Percentiles rank a stretch among this genome's conserved stretches.
Conservation (phyloP, 805 yeast species). For the Kodamaea kakaduensis region DNA sequence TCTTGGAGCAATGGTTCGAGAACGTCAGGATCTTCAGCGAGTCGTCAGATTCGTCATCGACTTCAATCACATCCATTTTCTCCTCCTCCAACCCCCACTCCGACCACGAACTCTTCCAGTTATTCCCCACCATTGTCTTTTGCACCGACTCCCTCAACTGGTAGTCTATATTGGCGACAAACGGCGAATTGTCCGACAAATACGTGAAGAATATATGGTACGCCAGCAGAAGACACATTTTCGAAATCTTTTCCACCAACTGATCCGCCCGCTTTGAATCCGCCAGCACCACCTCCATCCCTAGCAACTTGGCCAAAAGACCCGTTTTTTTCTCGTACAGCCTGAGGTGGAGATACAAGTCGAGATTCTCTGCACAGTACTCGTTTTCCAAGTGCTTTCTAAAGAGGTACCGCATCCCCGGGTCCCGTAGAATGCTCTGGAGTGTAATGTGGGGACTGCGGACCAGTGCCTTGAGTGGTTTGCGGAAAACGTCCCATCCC, state of each 20-base stretch:
- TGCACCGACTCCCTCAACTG: slow-evolving; percentile 42
- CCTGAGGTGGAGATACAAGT: slow-evolving; percentile 59
- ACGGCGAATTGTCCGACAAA: slow-evolving; percentile 63
- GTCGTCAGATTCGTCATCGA: no score
- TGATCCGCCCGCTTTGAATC: neutral
- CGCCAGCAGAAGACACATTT: slow-evolving; percentile 56
- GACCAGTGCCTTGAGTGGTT: neutral
- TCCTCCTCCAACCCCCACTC: no score
- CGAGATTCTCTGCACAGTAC: slow-evolving; percentile 72
- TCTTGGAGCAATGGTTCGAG: no score
- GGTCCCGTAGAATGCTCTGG: slow-evolving; percentile 56
- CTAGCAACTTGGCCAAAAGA: slow-evolving; percentile 36
- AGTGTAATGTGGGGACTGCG: slow-evolving; percentile 13
- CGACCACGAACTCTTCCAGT: neutral
- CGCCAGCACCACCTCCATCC: slow-evolving; percentile 26
- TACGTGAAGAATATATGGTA: slow-evolving; percentile 64
- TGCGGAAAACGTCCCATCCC: slow-evolving; percentile 24
- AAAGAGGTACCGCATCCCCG: slow-evolving; percentile 70
- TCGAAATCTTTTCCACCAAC: slow-evolving; percentile 30
- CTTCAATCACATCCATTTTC: no score
- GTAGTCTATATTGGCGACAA: slow-evolving; percentile 66
- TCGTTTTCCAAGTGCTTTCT: slow-evolving; percentile 60
- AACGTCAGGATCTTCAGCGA: no score
- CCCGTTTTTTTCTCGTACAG: slow-evolving; percentile 47
- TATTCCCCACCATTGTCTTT: slow-evolving; percentile 13